A percentile compares a stretch with the other conserved stretches of the same genome.
Conservation (phyloP, 2,329 filamentous ascomycete species). For the Chaetothyriales sp. region DNA sequence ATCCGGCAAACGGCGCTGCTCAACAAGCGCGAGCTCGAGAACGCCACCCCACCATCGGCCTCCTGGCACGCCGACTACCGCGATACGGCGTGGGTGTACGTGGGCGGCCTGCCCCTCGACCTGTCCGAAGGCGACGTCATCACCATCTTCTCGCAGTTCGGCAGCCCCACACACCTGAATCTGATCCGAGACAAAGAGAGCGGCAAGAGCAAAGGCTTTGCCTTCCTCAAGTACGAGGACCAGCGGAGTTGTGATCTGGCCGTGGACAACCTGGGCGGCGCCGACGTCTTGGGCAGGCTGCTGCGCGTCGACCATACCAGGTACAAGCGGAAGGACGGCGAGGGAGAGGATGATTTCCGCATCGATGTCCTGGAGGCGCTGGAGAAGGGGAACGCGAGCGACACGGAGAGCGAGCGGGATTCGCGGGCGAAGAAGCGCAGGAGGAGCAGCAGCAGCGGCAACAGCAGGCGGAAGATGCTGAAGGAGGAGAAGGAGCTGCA, state of each 20-base stretch:
- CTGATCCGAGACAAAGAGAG: slow-evolving; percentile 90
- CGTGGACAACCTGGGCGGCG: slow-evolving; percentile 87
- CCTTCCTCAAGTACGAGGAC: slow-evolving; percentile 96
- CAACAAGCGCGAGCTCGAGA: slow-evolving; percentile 88
- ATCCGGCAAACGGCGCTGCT: slow-evolving; percentile 85
- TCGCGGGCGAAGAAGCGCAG: slow-evolving; percentile 23
- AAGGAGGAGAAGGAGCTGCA: slow-evolving; percentile 72
- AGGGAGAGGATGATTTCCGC: slow-evolving; percentile 36
- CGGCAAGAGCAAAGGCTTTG: slow-evolving; percentile 87
- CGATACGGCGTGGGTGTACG: slow-evolving; percentile 92
- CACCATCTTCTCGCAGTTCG: slow-evolving; percentile 93
- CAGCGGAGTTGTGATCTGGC: slow-evolving; percentile 91
- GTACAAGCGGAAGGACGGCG: slow-evolving; percentile 68
- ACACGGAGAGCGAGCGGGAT: slow-evolving; percentile 30
- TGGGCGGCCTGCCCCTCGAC: slow-evolving; percentile 84
- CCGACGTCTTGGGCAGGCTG: slow-evolving; percentile 64
- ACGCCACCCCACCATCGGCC: slow-evolving; percentile 70
- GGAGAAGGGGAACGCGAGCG: slow-evolving; percentile 27
- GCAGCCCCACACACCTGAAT: slow-evolving; percentile 86
- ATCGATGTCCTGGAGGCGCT: slow-evolving; percentile 32
- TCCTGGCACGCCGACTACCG: slow-evolving; percentile 97
- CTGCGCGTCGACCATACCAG: slow-evolving; percentile 83
- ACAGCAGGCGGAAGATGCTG: slow-evolving; percentile 35
- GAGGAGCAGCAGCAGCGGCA: slow-evolving; percentile 19
- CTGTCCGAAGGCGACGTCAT: slow-evolving; percentile 91